phyloP scores from a whole-genome alignment of 441 rosid species.

The Brassica hybrid region DNA sequence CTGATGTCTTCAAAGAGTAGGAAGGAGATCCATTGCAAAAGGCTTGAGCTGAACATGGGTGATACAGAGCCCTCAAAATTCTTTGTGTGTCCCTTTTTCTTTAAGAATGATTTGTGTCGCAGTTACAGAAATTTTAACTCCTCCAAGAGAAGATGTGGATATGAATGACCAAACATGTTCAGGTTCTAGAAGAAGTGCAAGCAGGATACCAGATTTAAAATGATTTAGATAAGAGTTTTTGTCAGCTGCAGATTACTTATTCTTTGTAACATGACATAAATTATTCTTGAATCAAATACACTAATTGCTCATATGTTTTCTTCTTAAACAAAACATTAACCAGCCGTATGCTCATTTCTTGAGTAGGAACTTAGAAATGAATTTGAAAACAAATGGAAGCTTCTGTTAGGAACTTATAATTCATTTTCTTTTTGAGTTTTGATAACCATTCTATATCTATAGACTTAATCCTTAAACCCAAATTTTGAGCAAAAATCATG shows the following conservation, averaged over 20 bases:
- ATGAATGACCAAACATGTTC: neutral
- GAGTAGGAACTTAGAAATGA: neutral
- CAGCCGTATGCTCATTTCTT: neutral
- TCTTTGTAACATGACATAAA: neutral
- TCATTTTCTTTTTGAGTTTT: neutral
- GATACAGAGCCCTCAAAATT: neutral
- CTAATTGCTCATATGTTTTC: neutral
- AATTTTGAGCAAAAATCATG: constrained; percentile 6
- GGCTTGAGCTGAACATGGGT: neutral
- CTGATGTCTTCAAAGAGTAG: neutral
- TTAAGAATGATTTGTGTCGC: neutral
- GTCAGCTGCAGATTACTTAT: neutral
- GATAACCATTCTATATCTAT: neutral
- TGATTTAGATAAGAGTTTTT: neutral
- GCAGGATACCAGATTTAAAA: neutral
- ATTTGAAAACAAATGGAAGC: neutral
- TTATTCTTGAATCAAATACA: neutral
- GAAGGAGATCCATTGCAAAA: neutral
- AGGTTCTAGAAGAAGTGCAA: neutral
- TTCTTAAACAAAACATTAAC: neutral
- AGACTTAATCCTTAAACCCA: constrained; percentile 10
- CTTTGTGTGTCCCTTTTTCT: neutral
- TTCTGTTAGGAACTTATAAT: neutral
- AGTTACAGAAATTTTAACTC: neutral
- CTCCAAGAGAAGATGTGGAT: neutral